These are phyloP conservation scores for Wickerhamomyces sp. DNA, from an alignment of 1,139 yeast species.

Conservation along the genomic window DNA sequence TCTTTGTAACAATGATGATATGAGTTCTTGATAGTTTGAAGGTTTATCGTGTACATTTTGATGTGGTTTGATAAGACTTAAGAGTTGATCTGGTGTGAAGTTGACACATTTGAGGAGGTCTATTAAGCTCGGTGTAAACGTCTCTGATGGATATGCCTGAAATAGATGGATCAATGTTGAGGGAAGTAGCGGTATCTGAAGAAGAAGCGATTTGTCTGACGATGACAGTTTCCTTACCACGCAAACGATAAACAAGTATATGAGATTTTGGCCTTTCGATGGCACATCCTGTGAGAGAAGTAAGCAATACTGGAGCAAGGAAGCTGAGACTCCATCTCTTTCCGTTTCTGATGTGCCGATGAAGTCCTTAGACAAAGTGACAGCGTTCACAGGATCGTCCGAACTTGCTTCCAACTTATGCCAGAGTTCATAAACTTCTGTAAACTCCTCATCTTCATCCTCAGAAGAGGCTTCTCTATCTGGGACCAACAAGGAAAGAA, in stretches of 20 bases:
- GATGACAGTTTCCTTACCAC: not conserved
- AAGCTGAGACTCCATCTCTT: not conserved
- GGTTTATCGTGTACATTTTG: constrained; percentile 2
- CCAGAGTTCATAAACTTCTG: not conserved
- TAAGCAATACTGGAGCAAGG: no score
- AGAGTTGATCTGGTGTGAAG: constrained; percentile 1
- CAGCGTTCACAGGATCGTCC: not conserved
- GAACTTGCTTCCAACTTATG: not conserved
- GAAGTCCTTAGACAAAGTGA: not conserved
- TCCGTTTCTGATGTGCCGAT: not conserved
- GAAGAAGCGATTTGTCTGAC: not conserved
- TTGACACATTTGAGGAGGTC: not conserved
- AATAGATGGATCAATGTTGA: no score
- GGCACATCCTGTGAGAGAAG: no score
- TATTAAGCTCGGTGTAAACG: no score
- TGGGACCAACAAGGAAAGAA: no score
- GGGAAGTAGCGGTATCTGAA: no score
- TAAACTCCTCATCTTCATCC: not conserved
- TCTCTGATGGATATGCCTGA: no score
- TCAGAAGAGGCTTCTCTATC: not conserved
- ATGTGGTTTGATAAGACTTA: constrained; percentile 1
- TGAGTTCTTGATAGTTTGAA: constrained; percentile 2
- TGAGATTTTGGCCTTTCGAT: no score
- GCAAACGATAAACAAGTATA: not conserved
- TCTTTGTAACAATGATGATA: constrained; percentile 13